These are phyloP conservation scores for Arthrinium puccinioides DNA, from an alignment of 2,329 filamentous ascomycete genomes.

Conservation along the genomic window DNA sequence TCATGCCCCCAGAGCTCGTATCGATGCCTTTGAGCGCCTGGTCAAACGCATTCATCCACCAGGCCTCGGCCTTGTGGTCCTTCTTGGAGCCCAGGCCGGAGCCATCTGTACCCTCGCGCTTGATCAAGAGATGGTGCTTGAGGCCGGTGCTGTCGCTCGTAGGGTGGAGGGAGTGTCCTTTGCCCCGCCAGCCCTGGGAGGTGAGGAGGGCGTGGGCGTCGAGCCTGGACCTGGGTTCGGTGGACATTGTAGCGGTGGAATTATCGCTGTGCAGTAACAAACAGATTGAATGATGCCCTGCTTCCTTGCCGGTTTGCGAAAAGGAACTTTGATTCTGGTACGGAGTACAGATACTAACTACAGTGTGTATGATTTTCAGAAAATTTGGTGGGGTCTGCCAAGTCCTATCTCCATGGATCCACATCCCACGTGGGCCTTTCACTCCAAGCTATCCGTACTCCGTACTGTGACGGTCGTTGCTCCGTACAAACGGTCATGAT, in stretches of 20 bases:
- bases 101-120: slow-evolving; percentile 67
- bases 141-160: slow-evolving; percentile 68
- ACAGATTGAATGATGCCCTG: too few species aligned
- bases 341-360: too few species aligned
- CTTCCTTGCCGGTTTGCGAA: too few species aligned
- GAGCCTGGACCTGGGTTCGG: slow-evolving; percentile 43
- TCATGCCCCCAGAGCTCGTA: slow-evolving; percentile 45
- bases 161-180: slow-evolving; percentile 80
- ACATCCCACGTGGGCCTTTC: too few species aligned
- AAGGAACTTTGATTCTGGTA: too few species aligned
- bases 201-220: slow-evolving; percentile 77
- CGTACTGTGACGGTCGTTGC: too few species aligned
- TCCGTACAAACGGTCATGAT: too few species aligned
- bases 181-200: slow-evolving; percentile 83
- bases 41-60: slow-evolving; percentile 96
- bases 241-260: not conserved
- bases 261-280: too few species aligned
- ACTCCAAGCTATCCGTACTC: too few species aligned
- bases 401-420: too few species aligned
- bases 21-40: slow-evolving; percentile 78
- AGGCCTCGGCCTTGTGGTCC: slow-evolving; percentile 68
- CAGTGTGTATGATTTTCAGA: too few species aligned
- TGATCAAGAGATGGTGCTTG: slow-evolving; percentile 73
- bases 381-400: too few species aligned
- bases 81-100: slow-evolving; percentile 74